Conservation (phyloP, 148 eudicot genomes). For the Nyssa sinensis region DNA sequence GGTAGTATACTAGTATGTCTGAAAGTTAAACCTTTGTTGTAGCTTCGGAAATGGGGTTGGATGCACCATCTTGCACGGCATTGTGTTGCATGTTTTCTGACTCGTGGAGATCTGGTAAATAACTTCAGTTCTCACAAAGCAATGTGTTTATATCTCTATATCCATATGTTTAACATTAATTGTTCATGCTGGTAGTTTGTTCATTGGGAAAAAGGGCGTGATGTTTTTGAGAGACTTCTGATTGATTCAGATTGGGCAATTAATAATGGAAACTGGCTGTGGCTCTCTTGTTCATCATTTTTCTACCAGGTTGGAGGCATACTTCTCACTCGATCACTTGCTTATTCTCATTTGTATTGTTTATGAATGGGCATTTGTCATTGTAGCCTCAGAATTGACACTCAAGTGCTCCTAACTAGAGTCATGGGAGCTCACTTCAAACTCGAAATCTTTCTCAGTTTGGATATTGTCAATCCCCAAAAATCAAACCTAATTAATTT, state of each 20-base stretch:
- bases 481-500: not conserved
- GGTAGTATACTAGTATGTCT: not conserved
- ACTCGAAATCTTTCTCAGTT: not conserved
- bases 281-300: slow-evolving; percentile 95
- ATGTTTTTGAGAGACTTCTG: slow-evolving; percentile 87
- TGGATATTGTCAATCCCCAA: not conserved
- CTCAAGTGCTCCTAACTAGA: not conserved
- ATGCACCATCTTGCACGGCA: slow-evolving; percentile 98
- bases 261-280: slow-evolving; percentile 91
- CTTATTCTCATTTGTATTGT: not conserved
- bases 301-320: slow-evolving; percentile 66
- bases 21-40: slow-evolving; percentile 4
- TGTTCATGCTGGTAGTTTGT: slow-evolving; percentile 54
- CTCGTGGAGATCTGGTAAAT: slow-evolving; percentile 87
- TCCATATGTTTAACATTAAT: slow-evolving; percentile 3
- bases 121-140: not conserved
- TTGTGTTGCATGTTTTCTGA: slow-evolving; percentile 88
- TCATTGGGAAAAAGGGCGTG: slow-evolving; percentile 96
- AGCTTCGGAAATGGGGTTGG: slow-evolving; percentile 97
- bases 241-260: slow-evolving; percentile 93
- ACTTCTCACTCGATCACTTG: not conserved
- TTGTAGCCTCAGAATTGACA: not conserved
- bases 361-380: not conserved
- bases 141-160: not conserved
- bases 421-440: not conserved